Base-by-base conservation (phyloP, 2,329 filamentous ascomycete genomes). In the Epichloe bromicola region DNA sequence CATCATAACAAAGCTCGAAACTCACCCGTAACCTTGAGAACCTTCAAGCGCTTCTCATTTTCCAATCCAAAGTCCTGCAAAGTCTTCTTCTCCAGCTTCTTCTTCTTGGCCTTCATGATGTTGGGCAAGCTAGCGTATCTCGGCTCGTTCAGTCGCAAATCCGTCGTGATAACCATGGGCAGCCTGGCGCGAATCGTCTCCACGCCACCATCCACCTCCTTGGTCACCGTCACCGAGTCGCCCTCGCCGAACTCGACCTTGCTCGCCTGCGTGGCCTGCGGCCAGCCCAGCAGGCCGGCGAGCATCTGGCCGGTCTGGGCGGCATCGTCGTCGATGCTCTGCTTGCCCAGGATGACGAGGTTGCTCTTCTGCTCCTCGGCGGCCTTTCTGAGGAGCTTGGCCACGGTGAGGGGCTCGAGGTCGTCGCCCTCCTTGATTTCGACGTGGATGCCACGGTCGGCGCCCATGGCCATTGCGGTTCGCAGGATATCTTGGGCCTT, bases 51-150 rank as follows among this genome's bases (percentile, higher is more conserved):
- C 70, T 78, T 82, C 67, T 78, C 76, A 49, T 79, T 79, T 60
- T 89, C 83, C 42, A 95, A 70, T 2, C 86, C 88, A 67, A 86
- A 86, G 65, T 98, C 93, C 52, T 74, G 78, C 66, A 96, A 67
- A 58, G 79, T 88, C 78, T 88, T 85, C 85, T 96, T 97, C 63
- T 93, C 88, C 60, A 98, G 65, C 64, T 87, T 87, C 85, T 98
- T 98, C 86, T 97, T 98, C 86, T 98, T 98, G 49, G 93, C 93
- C 84, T 97, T 98, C 93, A 98, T 98, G 58, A 98, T 97, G 67
- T 97, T 97, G 48, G 90, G 91, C 79, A 98, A 69, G 69, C 82
- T 95, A 20, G 91, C 93, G 68, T 95, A 98, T 57, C 93, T 76
- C 53, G 93, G 93, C 79, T 94, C 88, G 65, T 98, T 98, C 67